Percentiles rank a stretch among this genome's conserved stretches.
Conservation (phyloP, 2,329 filamentous ascomycete genomes). For the Pseudocercospora fuligena region DNA sequence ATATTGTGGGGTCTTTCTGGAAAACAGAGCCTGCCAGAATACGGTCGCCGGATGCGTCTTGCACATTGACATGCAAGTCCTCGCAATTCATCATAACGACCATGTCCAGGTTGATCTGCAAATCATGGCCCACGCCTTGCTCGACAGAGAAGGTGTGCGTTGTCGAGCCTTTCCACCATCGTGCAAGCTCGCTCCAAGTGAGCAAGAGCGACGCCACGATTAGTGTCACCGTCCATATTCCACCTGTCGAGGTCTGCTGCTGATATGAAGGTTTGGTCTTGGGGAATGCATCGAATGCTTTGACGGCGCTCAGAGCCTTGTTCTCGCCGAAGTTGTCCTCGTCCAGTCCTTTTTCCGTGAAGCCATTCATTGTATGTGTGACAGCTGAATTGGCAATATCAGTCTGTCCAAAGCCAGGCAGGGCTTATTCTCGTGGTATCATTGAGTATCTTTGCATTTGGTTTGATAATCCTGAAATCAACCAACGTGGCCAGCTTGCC, state of each 20-base stretch:
- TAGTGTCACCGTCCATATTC: slow-evolving; percentile 91
- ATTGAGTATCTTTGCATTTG: slow-evolving; percentile 13
- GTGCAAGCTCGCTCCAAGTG: slow-evolving; percentile 74
- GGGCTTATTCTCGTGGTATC: slow-evolving; percentile 24
- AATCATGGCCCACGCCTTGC: slow-evolving; percentile 80
- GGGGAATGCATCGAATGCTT: slow-evolving; percentile 96
- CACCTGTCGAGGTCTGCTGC: slow-evolving; percentile 79
- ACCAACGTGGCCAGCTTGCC: slow-evolving; percentile 9
- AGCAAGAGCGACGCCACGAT: slow-evolving; percentile 75
- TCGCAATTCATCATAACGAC: slow-evolving; percentile 86
- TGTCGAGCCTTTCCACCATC: slow-evolving; percentile 85
- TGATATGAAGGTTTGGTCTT: slow-evolving; percentile 96
- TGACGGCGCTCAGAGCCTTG: slow-evolving; percentile 63
- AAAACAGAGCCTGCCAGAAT: slow-evolving; percentile 81
- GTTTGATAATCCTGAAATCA: background rate
- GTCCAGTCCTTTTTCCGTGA: slow-evolving; percentile 70
- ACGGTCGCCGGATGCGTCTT: slow-evolving; percentile 90
- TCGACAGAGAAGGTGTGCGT: slow-evolving; percentile 92
- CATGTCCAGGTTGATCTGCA: slow-evolving; percentile 96
- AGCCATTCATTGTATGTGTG: slow-evolving; percentile 72
- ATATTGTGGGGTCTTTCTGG: slow-evolving; percentile 76
- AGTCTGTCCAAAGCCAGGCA: background rate
- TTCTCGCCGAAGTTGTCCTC: slow-evolving; percentile 78
- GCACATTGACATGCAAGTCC: slow-evolving; percentile 93
- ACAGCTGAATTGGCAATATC: background rate